Evolutionary conservation across 805 yeast genomes (phyloP).

Genomic region (Pichia heedii): DNA sequence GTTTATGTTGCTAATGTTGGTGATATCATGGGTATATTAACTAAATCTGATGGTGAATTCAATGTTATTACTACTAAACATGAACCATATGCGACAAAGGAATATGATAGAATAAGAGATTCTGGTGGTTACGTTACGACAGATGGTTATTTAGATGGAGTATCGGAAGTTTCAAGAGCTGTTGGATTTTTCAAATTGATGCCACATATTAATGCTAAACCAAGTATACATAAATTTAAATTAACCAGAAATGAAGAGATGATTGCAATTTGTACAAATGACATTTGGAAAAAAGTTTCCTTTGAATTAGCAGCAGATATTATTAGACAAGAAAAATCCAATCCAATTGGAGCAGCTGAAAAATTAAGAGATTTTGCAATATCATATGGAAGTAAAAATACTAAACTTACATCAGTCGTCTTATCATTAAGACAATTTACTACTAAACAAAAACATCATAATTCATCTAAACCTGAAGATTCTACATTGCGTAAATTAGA

Average conservation of each 20-base stretch:
- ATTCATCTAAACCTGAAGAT: slow-evolving; percentile 51
- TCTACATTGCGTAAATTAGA: slow-evolving; percentile 74
- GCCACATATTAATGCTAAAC: slow-evolving; percentile 86
- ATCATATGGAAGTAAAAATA: slow-evolving; percentile 71
- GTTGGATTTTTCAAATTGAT: slow-evolving; percentile 81
- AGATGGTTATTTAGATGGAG: slow-evolving; percentile 79
- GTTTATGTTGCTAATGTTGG: slow-evolving; percentile 85
- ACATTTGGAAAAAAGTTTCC: slow-evolving; percentile 77
- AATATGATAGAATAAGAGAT: slow-evolving; percentile 79
- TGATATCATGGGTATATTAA: slow-evolving; percentile 74
- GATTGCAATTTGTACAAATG: slow-evolving; percentile 74
- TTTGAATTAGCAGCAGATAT: slow-evolving; percentile 86
- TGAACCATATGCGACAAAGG: slow-evolving; percentile 69
- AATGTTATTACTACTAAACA: slow-evolving; percentile 66
- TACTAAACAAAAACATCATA: slow-evolving; percentile 27
- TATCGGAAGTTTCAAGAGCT: slow-evolving; percentile 76
- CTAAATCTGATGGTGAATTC: slow-evolving; percentile 75
- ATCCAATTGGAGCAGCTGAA: slow-evolving; percentile 88
- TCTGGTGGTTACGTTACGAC: slow-evolving; percentile 88
- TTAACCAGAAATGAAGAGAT: slow-evolving; percentile 70
- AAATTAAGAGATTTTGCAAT: slow-evolving; percentile 89
- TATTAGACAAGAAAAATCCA: slow-evolving; percentile 68
- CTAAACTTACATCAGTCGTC: slow-evolving; percentile 74
- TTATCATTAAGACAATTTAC: slow-evolving; percentile 54
- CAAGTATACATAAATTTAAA: slow-evolving; percentile 57